Percentiles rank a stretch among this genome's conserved stretches.
phyloP scores from a whole-genome alignment of 2,329 filamentous ascomycete species.

The Penicillium decumbens region DNA sequence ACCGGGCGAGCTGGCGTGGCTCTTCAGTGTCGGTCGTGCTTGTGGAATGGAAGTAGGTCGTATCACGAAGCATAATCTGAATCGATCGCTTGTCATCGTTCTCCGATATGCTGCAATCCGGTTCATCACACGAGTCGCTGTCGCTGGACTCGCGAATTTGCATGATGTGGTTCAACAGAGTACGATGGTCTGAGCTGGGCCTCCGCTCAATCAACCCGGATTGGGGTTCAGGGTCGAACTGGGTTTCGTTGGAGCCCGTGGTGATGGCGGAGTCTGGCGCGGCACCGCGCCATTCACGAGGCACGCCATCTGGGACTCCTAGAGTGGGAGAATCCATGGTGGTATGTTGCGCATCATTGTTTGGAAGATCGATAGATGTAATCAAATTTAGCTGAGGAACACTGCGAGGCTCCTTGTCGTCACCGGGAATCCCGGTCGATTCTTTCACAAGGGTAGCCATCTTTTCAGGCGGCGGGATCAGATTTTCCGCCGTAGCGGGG shows the following conservation, averaged over 20 bases:
- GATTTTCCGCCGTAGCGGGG: conserved; percentile 1
- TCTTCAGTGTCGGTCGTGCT: conserved; percentile 32
- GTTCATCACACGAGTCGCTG: conserved; percentile 38
- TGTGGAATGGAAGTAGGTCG: conserved; percentile 38
- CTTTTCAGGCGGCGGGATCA: conserved; percentile 14
- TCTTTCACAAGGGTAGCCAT: conserved; percentile 25
- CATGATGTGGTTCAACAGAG: conserved; percentile 48
- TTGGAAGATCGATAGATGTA: conserved; percentile 17
- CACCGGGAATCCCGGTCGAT: conserved; percentile 7
- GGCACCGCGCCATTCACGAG: conserved; percentile 5
- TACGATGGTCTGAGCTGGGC: conserved; percentile 33
- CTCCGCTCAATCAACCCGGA: conserved; percentile 47
- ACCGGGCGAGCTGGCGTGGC: conserved; percentile 16
- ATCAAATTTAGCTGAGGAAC: conserved; percentile 28
- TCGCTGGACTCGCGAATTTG: conserved; percentile 46
- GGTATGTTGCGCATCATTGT: conserved; percentile 17
- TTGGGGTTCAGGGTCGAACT: conserved; percentile 70
- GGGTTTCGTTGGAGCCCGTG: conserved; percentile 57
- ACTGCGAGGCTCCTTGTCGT: conserved; percentile 10
- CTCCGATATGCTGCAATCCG: conserved; percentile 42
- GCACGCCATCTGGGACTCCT: conserved; percentile 26
- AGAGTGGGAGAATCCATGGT: conserved; percentile 45
- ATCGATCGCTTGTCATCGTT: conserved; percentile 53
- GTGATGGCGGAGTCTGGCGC: conserved; percentile 49
- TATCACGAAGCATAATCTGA: conserved; percentile 51